These are phyloP conservation scores for Acacia crassicarpa DNA, from an alignment of 306 rosid species.

Conservation along the genomic window DNA sequence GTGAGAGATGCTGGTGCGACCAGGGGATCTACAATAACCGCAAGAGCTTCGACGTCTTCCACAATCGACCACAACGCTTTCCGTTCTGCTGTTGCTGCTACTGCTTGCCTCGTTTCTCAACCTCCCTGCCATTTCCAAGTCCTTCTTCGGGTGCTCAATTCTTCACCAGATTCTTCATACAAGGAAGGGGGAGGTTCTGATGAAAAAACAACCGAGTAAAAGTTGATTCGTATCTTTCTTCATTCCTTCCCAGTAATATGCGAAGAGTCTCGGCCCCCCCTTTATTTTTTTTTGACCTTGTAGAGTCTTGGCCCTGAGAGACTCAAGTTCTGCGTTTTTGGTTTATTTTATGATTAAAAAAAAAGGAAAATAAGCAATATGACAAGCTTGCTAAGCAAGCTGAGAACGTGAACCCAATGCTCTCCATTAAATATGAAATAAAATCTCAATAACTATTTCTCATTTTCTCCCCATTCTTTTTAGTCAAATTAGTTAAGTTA, in stretches of 20 bases:
- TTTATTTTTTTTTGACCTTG: too few relatives aligned
- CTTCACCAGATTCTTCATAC: conserved; percentile 7
- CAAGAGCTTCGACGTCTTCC: conserved; percentile 65
- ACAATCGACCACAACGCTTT: conserved; percentile 65
- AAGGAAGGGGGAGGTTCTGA: neutral
- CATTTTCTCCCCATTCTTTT: too few relatives aligned
- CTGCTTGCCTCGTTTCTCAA: conserved; percentile 69
- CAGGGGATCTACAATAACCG: conserved; percentile 79
- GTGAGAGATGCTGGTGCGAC: conserved; percentile 72
- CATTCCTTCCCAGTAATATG: neutral
- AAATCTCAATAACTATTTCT: neutral
- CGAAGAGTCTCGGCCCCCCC: neutral
- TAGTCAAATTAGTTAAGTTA: neutral
- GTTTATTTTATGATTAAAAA: neutral
- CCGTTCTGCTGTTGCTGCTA: conserved; percentile 36
- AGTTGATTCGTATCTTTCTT: neutral
- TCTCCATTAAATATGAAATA: neutral
- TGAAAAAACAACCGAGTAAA: conserved; percentile 37
- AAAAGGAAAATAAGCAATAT: neutral
- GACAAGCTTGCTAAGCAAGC: neutral
- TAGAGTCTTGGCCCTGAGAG: neutral
- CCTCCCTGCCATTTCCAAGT: conserved; percentile 45
- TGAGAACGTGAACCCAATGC: neutral
- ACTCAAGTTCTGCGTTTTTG: neutral
- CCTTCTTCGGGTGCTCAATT: neutral